These are phyloP conservation scores for Stephania yunnanensis DNA, from an alignment of 164 flowering plant species.

Conservation along the genomic window DNA sequence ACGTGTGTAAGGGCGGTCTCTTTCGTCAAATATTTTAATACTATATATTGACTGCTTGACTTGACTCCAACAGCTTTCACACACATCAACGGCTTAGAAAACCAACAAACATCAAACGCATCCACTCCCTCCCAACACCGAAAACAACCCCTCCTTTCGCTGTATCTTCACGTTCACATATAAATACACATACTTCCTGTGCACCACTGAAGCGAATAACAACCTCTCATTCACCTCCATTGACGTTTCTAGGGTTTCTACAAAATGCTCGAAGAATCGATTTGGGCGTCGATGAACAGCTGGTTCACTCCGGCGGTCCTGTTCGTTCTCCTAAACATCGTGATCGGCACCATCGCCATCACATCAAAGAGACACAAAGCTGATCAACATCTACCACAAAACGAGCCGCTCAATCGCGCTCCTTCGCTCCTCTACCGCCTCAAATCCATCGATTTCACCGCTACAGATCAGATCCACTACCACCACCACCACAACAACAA, in stretches of 20 bases:
- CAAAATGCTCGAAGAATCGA: slow-evolving; percentile 22
- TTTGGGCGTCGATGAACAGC: slow-evolving; percentile 32
- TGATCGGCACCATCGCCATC: slow-evolving; percentile 50
- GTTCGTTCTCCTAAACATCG: slow-evolving; percentile 54
- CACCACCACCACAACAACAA: neutral
- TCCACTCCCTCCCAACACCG: neutral
- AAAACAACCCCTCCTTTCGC: neutral
- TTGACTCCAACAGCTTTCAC: too few species aligned
- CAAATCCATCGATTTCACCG: slow-evolving; percentile 46
- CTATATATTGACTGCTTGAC: too few species aligned
- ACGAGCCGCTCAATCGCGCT: slow-evolving; percentile 15
- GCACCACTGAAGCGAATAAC: neutral
- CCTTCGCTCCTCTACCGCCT: slow-evolving; percentile 47
- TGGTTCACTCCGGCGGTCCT: slow-evolving; percentile 69
- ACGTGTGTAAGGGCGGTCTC: neutral
- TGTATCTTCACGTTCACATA: neutral
- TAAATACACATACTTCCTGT: neutral
- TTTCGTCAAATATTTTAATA: neutral
- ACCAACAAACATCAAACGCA: neutral
- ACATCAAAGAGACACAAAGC: slow-evolving; percentile 21
- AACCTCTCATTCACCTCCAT: neutral
- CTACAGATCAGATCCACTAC: slow-evolving; percentile 14
- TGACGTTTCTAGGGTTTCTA: neutral
- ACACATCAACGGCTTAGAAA: too few species aligned
- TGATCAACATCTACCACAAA: neutral